Conservation (phyloP, 176 grass and related monocot species). For the Carex myosuroides region DNA sequence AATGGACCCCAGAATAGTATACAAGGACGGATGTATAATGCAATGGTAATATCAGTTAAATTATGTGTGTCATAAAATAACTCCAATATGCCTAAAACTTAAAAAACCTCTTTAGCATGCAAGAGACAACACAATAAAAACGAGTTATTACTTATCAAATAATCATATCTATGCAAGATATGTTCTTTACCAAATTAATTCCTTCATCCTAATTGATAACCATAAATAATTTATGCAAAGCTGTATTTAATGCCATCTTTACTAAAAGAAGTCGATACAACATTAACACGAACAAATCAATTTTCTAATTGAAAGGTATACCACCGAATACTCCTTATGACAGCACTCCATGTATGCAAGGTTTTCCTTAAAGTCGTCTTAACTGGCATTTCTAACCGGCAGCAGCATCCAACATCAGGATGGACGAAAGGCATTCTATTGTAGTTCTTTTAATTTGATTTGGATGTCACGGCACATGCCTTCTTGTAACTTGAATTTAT, state of each 20-base stretch:
- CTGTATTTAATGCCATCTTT: neutral
- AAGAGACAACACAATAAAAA: neutral
- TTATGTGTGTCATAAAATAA: neutral
- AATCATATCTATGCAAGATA: neutral
- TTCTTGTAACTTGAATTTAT: neutral
- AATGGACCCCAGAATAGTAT: slow-evolving; percentile 1
- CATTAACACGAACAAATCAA: neutral
- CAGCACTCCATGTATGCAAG: neutral
- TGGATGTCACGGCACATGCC: neutral
- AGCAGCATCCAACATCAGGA: neutral
- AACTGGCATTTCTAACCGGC: neutral
- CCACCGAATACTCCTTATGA: neutral
- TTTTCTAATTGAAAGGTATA: neutral
- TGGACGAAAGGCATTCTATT: neutral
- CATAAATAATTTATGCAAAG: neutral
- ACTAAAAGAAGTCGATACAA: neutral
- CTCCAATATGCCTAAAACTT: neutral
- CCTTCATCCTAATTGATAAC: neutral
- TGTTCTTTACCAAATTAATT: neutral
- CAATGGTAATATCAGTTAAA: slow-evolving; percentile 11
- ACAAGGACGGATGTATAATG: neutral
- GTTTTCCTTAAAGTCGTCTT: neutral
- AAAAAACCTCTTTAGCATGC: neutral
- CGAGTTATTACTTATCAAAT: neutral
- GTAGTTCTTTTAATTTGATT: neutral